Base-by-base conservation (phyloP, 495 filamentous ascomycete genomes). In the Lophiotrema nucula region DNA sequence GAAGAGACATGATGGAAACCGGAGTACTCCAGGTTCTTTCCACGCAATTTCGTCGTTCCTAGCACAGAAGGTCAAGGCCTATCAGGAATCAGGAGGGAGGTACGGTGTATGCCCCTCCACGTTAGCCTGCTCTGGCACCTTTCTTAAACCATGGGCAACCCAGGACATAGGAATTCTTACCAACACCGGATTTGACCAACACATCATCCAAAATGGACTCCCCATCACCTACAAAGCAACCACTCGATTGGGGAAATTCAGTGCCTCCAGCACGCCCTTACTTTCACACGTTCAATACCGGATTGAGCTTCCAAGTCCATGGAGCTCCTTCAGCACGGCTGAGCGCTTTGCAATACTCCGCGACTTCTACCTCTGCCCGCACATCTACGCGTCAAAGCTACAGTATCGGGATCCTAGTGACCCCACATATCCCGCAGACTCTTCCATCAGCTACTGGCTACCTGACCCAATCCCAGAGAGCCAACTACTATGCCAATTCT, bases 391-490 rank as follows among this genome's bases (percentile, higher is more conserved):
- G 11, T 51, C 48, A 2, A 51, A 38, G 48, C 21, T 51, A 2
- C 48, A 51, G 19, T 23, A 8, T 13, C 27, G 48, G n/a, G 31
- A 51, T 23, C 31, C 48, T 12, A 37, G 10, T 11, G 48, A 51
- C 31, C 33, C 28, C 4, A 51, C 48, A 4, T 51, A 51, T 39
- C 48, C 48, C 8, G 27, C 48, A 19, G 48, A 51, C 12, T 51
- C 48, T 2, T 51, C 48, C 10, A 51, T 51, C 27, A 26, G 21
- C n/a, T 31, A 37, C 33, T 51, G 28, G 48, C 48, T 37, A 16
- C 26, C 26, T 19, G 21, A 51, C 8, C 22, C 31, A 35, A 35
- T 35, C 31, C 31, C 31, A 15, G 31, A 35, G 8, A 8, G 31
- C 31, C 31, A 35, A 15, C 31, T 35, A 8, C 8, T 15, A 35